Base-by-base conservation (phyloP, 2,329 filamentous ascomycete species). In the Uncinocarpus reesii region DNA sequence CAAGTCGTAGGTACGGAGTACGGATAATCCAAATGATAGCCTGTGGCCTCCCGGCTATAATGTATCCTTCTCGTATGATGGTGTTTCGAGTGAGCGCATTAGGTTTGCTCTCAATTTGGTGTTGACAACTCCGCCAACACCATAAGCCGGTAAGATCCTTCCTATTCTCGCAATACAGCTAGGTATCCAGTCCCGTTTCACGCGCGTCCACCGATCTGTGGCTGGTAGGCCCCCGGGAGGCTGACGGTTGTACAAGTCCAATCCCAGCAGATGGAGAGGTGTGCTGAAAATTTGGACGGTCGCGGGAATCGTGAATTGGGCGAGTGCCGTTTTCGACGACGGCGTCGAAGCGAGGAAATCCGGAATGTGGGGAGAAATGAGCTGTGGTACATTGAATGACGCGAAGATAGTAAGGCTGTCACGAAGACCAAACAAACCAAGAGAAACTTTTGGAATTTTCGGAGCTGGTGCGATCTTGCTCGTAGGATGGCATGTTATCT, bases 341-440 rank as follows among this genome's bases (percentile, higher is more conserved):
- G 65, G 42, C 62, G 68, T 65, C 10, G 63, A 55, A 4, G 66
- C 66, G 52, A 83, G 60, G 23, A 72, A 70, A 15, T 74, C 67
- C 11, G 75, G 77, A 16, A 95, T 69, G 4, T 71, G 66, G 0
- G 87, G 86, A 0, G 85, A 86, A 7, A 95, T 72, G 1, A 92
- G 61, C 0, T 86, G 78, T 0, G 90, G 90, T 1, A 95, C 71
- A 62, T 95, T 95, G 75, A 95, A 96, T 10, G 80, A 86, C 3
- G 87, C 87, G 64, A 93, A 94, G 58, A 95, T 88, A 44, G 89
- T 95, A 53, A 94, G 70, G 66, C 83, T 86, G 69, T 95, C 89
- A 57, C 89, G 80, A 48, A 83, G 62, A 2, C 85, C 81, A 71
- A 95, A 95, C 49, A 95, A 78, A 0, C 75, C 71, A 66, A 88